A percentile compares a stretch with the other conserved stretches of the same genome.
phyloP scores from a whole-genome alignment of 1,284 basidiomycete species.

The Cryptococcus sp. region DNA sequence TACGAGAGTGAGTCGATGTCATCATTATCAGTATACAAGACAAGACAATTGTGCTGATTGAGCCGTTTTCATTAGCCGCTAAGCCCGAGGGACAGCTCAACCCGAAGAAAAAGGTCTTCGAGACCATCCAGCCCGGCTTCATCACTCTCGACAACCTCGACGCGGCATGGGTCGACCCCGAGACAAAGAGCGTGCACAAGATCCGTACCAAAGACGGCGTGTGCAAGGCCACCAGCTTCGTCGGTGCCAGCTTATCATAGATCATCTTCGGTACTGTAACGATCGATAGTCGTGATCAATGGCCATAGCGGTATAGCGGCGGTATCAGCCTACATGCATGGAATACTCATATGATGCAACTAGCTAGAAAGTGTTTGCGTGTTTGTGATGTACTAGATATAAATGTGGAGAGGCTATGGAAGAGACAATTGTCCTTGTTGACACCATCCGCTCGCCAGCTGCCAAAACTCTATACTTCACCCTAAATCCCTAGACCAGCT shows the following conservation, averaged over 20 bases:
- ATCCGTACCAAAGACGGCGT: conserved; percentile 83
- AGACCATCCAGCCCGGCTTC: conserved; percentile 87
- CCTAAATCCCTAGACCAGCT: not conserved
- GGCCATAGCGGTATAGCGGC: no score
- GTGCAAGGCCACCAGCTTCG: conserved; percentile 75
- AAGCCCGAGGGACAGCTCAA: conserved; percentile 79
- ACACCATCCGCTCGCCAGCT: not conserved
- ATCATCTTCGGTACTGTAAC: not conserved
- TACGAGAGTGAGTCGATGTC: conserved; percentile 66
- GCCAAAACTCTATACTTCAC: no score
- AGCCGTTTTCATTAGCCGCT: conserved; percentile 57
- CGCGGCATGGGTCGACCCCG: conserved; percentile 87
- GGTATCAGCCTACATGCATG: no score
- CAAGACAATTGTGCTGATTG: not conserved
- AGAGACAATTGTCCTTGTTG: no score
- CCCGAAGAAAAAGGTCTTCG: conserved; percentile 97
- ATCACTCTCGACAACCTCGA: conserved; percentile 81
- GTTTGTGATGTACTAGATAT: no score
- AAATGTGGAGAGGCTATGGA: no score
- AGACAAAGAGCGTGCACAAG: conserved; percentile 74
- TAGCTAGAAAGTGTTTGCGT: no score
- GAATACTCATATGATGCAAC: no score
- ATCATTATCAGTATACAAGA: not conserved
- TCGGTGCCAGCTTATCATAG: conserved; percentile 84
- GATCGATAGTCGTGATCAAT: no score